phyloP scores from a whole-genome alignment of 495 filamentous ascomycete genomes.

The Neurospora cerealis region DNA sequence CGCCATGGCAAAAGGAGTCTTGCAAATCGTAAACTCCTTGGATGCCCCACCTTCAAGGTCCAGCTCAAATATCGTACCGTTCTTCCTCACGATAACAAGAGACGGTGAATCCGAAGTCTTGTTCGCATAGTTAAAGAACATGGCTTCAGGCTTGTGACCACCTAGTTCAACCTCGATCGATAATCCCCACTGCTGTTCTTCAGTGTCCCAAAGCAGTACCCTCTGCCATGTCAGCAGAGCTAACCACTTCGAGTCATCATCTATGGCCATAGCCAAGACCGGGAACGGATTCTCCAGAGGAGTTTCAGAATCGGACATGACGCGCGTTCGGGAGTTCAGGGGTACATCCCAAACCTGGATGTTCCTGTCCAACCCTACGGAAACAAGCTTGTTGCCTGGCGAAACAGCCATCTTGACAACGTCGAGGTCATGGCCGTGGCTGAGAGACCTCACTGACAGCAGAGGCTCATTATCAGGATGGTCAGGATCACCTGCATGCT shows the following conservation, averaged over 20 bases:
- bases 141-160: conserved; percentile 43
- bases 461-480: conserved; percentile 37
- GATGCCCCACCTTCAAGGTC: conserved; percentile 19
- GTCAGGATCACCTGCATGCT: conserved; percentile 16
- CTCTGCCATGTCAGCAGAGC: conserved; percentile 47
- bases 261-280: conserved; percentile 47
- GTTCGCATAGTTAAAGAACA: conserved; percentile 40
- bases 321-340: conserved; percentile 22
- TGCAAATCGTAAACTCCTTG: conserved; percentile 31
- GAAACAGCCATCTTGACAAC: conserved; percentile 50
- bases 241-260: conserved; percentile 49
- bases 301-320: conserved; percentile 29
- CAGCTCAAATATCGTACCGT: conserved; percentile 48
- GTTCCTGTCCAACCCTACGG: conserved; percentile 52
- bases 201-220: conserved; percentile 50
- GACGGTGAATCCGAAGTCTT: conserved; percentile 23
- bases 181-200: conserved; percentile 38
- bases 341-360: conserved; percentile 52
- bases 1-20: conserved; percentile 34
- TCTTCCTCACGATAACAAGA: conserved; percentile 46
- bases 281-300: conserved; percentile 38
- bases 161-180: conserved; percentile 37
- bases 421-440: conserved; percentile 51
- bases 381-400: conserved; percentile 49
- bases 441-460: conserved; percentile 50